Conservation (phyloP, 495 filamentous ascomycete genomes). For the Penicillium coprophilum region DNA sequence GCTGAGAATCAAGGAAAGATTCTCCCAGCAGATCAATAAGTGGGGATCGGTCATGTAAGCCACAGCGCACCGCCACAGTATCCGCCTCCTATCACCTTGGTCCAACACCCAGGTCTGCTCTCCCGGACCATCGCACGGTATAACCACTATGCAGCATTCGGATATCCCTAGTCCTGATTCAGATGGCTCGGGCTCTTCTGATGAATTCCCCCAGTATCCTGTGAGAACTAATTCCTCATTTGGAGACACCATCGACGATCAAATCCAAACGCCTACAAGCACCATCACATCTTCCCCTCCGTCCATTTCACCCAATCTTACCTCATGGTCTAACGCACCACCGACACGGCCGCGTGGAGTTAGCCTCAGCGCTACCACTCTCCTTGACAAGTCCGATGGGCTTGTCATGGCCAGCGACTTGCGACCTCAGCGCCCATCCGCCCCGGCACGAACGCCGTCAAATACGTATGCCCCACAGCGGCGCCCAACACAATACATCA, state of each 20-base stretch:
- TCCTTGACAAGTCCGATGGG: constrained; percentile 38
- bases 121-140: constrained; percentile 22
- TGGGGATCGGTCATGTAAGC: constrained; percentile 7
- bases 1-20: constrained; percentile 1
- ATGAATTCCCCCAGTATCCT: constrained; percentile 51
- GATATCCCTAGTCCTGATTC: constrained; percentile 59
- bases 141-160: constrained; percentile 54
- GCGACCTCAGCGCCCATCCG: constrained; percentile 57
- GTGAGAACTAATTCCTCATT: constrained; percentile 45
- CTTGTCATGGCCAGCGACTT: constrained; percentile 30
- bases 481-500: constrained; percentile 64
- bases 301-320: constrained; percentile 38
- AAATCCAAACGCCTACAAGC: constrained; percentile 41
- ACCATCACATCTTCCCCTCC: constrained; percentile 46
- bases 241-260: constrained; percentile 38
- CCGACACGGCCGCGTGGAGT: constrained; percentile 40
- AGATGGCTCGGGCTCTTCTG: constrained; percentile 63
- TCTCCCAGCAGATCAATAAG: constrained; percentile 2
- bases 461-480: constrained; percentile 74
- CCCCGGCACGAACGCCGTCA: constrained; percentile 63
- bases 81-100: constrained; percentile 26
- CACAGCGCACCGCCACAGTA: constrained; percentile 26
- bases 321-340: constrained; percentile 43
- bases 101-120: constrained; percentile 16
- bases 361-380: constrained; percentile 37